Percentiles rank a stretch among this genome's conserved stretches.
Evolutionary conservation across 257 asterid species (phyloP).

Genomic region (Solanum chaucha): DNA sequence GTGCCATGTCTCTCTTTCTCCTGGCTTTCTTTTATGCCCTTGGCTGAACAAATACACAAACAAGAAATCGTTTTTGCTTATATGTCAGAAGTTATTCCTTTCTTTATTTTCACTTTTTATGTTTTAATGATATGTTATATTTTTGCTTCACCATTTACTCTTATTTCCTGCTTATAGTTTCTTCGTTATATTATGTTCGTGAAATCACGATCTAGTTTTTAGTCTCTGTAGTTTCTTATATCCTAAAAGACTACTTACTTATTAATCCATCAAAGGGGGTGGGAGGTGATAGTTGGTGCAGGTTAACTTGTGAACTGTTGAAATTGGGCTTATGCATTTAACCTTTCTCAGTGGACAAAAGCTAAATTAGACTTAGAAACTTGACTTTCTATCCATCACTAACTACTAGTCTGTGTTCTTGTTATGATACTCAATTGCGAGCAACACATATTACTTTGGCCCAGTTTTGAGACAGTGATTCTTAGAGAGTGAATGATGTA

Average conservation of each 20-base stretch:
- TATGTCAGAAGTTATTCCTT: neutral
- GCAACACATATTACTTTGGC: neutral
- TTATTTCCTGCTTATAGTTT: neutral
- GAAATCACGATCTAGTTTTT: neutral
- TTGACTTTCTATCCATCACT: neutral
- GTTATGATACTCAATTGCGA: neutral
- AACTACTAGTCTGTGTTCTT: neutral
- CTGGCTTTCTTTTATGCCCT: neutral
- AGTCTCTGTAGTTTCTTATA: neutral
- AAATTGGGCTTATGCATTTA: neutral
- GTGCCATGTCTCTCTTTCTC: neutral
- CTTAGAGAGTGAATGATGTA: neutral
- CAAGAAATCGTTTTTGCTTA: neutral
- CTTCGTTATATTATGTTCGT: neutral
- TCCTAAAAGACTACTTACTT: neutral
- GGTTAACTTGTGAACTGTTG: neutral
- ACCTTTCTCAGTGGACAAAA: neutral
- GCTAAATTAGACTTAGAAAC: neutral
- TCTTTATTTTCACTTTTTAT: neutral
- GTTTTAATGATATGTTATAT: neutral
- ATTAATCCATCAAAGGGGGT: neutral
- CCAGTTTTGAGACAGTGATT: neutral
- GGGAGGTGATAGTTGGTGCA: neutral
- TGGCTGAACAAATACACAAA: neutral
- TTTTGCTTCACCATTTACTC: neutral